These are phyloP conservation scores for Ogataea thermomethanolica DNA, from an alignment of 805 yeast genomes.

Conservation along the genomic window DNA sequence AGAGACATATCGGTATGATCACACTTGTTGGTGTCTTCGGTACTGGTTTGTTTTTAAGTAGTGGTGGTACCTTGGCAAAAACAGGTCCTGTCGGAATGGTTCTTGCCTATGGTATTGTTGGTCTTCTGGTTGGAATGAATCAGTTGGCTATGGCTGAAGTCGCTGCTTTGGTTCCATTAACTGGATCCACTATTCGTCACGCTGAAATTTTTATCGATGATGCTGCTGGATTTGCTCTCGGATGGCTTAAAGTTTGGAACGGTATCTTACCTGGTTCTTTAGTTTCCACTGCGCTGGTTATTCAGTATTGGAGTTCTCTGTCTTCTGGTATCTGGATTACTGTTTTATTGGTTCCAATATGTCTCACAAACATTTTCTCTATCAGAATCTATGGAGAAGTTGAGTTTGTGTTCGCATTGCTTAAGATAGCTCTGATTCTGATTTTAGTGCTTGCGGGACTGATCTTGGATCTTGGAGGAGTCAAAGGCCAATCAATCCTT, in stretches of 20 bases:
- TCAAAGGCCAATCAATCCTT: conserved; percentile 40
- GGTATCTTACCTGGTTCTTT: conserved; percentile 52
- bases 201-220: conserved; percentile 33
- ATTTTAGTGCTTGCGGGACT: conserved; percentile 53
- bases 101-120: conserved; percentile 57
- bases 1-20: conserved; percentile 58
- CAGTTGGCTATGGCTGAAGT: conserved; percentile 52
- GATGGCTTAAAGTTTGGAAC: conserved; percentile 42
- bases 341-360: conserved; percentile 44
- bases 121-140: conserved; percentile 54
- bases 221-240: conserved; percentile 55
- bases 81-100: conserved; percentile 40
- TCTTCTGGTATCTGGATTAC: conserved; percentile 57
- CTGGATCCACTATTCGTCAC: conserved; percentile 49
- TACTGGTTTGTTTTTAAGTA: conserved; percentile 54
- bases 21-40: conserved; percentile 74
- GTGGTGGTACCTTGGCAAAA: conserved; percentile 39
- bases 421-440: conserved; percentile 58
- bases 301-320: conserved; percentile 52
- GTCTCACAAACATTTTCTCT: conserved; percentile 44
- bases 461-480: conserved; percentile 59
- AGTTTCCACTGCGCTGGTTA: conserved; percentile 54
- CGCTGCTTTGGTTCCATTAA: conserved; percentile 53
- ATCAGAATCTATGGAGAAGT: conserved; percentile 45
- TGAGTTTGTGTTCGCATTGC: conserved; percentile 59